phyloP scores from a whole-genome alignment of 2,329 filamentous ascomycete genomes.

The Teratosphaeria zuluensis region DNA sequence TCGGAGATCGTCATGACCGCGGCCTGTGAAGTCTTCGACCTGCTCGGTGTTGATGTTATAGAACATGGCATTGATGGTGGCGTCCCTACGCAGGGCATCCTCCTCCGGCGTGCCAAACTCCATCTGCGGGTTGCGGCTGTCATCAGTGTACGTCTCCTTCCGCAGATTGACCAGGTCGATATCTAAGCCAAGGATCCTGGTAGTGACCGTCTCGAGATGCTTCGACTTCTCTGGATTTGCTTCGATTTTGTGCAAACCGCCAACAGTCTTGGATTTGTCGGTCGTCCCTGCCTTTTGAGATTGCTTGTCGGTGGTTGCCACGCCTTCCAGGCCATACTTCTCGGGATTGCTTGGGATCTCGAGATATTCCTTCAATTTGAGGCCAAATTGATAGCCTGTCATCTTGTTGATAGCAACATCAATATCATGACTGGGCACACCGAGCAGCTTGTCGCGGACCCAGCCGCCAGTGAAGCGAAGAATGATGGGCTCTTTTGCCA shows the following conservation, averaged over 20 bases:
- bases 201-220: slow-evolving; percentile 85
- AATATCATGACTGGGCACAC: slow-evolving; percentile 65
- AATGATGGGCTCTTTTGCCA: slow-evolving; percentile 40
- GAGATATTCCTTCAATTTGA: slow-evolving; percentile 59
- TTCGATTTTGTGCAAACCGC: slow-evolving; percentile 76
- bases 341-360: slow-evolving; percentile 48
- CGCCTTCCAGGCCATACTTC: slow-evolving; percentile 46
- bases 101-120: slow-evolving; percentile 89
- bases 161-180: slow-evolving; percentile 90
- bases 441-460: slow-evolving; percentile 76
- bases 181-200: slow-evolving; percentile 74
- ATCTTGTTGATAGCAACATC: slow-evolving; percentile 78
- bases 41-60: slow-evolving; percentile 75
- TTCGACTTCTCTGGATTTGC: slow-evolving; percentile 95
- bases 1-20: slow-evolving; percentile 65
- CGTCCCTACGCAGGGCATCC: slow-evolving; percentile 80
- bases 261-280: slow-evolving; percentile 49
- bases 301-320: slow-evolving; percentile 27
- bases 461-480: slow-evolving; percentile 78
- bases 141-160: slow-evolving; percentile 81
- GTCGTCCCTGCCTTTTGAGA: slow-evolving; percentile 30
- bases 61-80: slow-evolving; percentile 90
- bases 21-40: slow-evolving; percentile 75
- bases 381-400: slow-evolving; percentile 70
- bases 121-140: slow-evolving; percentile 82